phyloP scores from a whole-genome alignment of 768 basidiomycete species.

The Calocybe cyanea region DNA sequence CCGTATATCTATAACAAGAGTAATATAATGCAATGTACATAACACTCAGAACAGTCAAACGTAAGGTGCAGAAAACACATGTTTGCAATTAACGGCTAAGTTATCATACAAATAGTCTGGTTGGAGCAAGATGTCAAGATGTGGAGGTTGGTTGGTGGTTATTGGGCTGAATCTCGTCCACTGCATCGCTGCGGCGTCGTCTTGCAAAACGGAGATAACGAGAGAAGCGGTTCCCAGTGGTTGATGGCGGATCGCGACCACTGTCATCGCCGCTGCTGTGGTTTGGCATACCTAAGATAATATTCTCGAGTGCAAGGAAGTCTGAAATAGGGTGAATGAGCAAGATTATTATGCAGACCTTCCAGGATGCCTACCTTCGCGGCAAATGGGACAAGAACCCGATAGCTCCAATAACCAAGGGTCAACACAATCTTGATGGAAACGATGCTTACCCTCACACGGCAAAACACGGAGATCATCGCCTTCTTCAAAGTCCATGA shows the following conservation, averaged over 20 bases:
- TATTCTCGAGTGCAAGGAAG: conserved; percentile 59
- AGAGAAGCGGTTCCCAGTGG: conserved; percentile 43
- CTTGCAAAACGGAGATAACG: conserved; percentile 54
- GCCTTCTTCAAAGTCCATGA: conserved; percentile 90
- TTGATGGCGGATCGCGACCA: conserved; percentile 12
- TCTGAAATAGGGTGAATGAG: conserved; percentile 28
- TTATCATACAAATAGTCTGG: too few relatives aligned
- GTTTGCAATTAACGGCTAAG: too few relatives aligned
- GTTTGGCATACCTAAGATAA: conserved; percentile 35
- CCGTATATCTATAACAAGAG: not conserved
- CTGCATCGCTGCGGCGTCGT: conserved; percentile 24
- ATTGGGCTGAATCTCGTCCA: conserved; percentile 27
- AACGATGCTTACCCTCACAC: conserved; percentile 87
- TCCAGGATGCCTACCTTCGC: conserved; percentile 62
- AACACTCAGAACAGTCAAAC: too few relatives aligned
- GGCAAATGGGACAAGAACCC: conserved; percentile 87
- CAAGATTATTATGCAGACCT: not conserved
- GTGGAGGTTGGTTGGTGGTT: conserved; percentile 31
- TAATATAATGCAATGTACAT: conserved; percentile 1
- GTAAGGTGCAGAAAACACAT: too few relatives aligned
- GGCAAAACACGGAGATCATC: conserved; percentile 89
- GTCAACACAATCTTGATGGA: conserved; percentile 89
- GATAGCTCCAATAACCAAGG: conserved; percentile 91
- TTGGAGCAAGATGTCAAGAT: conserved; percentile 3
- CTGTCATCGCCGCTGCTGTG: conserved; percentile 18